phyloP scores from a whole-genome alignment of 2,329 filamentous ascomycete species.

The Stachybotrys echinatus region DNA sequence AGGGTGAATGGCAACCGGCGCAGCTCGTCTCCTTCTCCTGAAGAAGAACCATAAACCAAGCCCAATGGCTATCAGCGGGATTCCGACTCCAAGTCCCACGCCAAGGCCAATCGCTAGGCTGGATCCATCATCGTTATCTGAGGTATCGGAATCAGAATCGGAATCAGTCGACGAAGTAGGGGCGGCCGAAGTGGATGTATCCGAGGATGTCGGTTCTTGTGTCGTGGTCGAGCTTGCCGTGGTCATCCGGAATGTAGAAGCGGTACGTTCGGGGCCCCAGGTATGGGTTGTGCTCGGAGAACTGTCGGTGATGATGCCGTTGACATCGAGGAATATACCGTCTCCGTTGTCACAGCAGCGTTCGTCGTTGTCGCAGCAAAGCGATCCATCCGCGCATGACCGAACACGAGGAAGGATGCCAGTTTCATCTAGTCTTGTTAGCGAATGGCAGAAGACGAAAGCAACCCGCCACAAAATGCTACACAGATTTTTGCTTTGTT shows the following conservation, averaged over 20 bases:
- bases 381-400: conserved; percentile 11
- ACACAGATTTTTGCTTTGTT: not conserved
- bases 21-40: not conserved
- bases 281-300: conserved; percentile 5
- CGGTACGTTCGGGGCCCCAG: conserved; percentile 7
- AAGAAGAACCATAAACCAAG: not conserved
- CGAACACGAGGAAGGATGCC: conserved; percentile 9
- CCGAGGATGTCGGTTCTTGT: not conserved
- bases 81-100: not conserved
- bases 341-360: conserved; percentile 9
- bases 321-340: conserved; percentile 7
- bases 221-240: not conserved
- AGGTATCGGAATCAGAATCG: not conserved
- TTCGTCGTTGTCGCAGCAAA: conserved; percentile 12
- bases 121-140: not conserved
- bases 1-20: not conserved
- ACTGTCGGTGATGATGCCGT: conserved; percentile 6
- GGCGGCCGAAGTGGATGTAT: not conserved
- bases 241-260: conserved; percentile 1
- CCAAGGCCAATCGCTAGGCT: not conserved
- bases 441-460: not conserved
- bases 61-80: not conserved
- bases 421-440: conserved; percentile 5
- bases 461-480: not conserved
- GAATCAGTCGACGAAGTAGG: not conserved